A percentile compares a stretch with the other conserved stretches of the same genome.
Conservation (phyloP, 106 monocot species). For the Allium fistulosum region DNA sequence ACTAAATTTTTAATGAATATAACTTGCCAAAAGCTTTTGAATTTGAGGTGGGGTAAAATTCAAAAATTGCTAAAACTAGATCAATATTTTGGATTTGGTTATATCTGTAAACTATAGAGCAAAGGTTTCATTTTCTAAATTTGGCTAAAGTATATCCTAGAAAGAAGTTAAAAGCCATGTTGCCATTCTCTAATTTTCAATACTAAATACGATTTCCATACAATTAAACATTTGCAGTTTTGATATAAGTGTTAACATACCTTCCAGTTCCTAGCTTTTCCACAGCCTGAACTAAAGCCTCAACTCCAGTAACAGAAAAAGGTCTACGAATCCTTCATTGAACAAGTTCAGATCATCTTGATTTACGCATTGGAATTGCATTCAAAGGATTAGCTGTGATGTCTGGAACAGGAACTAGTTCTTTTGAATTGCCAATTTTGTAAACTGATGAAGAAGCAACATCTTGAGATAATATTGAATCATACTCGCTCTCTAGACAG, state of each 20-base stretch:
- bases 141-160: too few species aligned
- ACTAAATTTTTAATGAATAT: too few species aligned
- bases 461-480: constrained; percentile 31
- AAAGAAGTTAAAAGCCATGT: too few species aligned
- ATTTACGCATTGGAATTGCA: constrained; percentile 35
- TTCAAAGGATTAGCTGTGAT: constrained; percentile 22
- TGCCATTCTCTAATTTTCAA: background rate
- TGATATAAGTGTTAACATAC: constrained; percentile 13
- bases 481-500: constrained; percentile 37
- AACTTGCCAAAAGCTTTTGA: too few species aligned
- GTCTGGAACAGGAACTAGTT: constrained; percentile 32
- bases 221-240: background rate
- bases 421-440: constrained; percentile 21
- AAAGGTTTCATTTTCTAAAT: too few species aligned
- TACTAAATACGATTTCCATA: background rate
- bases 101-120: too few species aligned
- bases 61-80: too few species aligned
- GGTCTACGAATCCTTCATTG: constrained; percentile 72
- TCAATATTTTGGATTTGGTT: too few species aligned
- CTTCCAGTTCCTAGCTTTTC: constrained; percentile 96
- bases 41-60: too few species aligned
- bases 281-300: constrained; percentile 83
- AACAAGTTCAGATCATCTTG: constrained; percentile 40
- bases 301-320: constrained; percentile 87
- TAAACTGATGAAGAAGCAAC: constrained; percentile 17